Percentiles rank a stretch among this genome's conserved stretches.
Conservation (phyloP, 108 stramenopile species). For the Pseudonitzschia pungens region DNA sequence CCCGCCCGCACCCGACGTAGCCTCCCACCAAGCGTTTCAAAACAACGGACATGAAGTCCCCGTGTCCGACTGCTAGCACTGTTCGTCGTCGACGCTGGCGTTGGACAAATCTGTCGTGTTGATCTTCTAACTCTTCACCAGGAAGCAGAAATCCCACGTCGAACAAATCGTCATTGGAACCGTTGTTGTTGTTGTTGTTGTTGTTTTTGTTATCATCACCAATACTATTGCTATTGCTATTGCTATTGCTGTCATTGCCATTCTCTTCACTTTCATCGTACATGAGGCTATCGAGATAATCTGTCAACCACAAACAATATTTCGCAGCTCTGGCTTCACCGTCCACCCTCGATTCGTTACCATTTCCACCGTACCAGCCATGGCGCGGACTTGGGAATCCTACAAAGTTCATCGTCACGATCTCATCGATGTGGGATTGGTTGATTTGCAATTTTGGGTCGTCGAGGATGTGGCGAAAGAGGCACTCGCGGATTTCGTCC, state of each 20-base stretch:
- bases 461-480: conserved; percentile 14
- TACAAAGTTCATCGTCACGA: conserved; percentile 33
- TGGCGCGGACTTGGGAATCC: conserved; percentile 43
- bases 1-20: conserved; percentile 52
- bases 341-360: conserved; percentile 61
- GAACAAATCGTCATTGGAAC: conserved; percentile 45
- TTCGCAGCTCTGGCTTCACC: conserved; percentile 66
- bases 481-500: conserved; percentile 40
- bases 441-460: conserved; percentile 19
- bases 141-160: conserved; percentile 71
- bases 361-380: conserved; percentile 72
- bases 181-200: too few species aligned
- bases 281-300: conserved; percentile 68
- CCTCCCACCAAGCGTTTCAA: conserved; percentile 73
- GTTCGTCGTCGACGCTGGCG: conserved; percentile 54
- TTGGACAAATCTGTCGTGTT: conserved; percentile 45
- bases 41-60: conserved; percentile 74
- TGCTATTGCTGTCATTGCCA: neutral
- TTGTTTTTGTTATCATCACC: too few species aligned
- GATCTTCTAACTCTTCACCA: conserved; percentile 60
- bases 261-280: conserved; percentile 17
- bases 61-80: conserved; percentile 63
- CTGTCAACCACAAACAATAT: conserved; percentile 72
- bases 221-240: too few species aligned
- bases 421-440: conserved; percentile 3